Evolutionary conservation across 2,329 filamentous ascomycete species (phyloP), one percentile per base, ranked within the genome.

Genomic region (Exophiala aquamarina): DNA sequence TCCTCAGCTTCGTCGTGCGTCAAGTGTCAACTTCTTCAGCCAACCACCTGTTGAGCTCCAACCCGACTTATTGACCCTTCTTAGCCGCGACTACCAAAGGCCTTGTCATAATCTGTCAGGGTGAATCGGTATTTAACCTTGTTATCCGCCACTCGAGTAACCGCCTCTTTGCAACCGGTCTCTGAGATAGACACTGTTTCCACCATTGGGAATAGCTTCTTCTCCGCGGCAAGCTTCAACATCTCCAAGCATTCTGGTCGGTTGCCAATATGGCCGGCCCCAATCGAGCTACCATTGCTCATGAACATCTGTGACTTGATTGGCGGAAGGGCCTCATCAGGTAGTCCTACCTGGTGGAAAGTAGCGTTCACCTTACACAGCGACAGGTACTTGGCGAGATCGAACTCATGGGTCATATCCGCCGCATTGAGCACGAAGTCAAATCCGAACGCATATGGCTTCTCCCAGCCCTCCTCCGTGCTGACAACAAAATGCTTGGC

Each of bases 301-400:
- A 88, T 76, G 61, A 95, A 85, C 63, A 82, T 81, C 73, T 90
- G 86, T 41, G 86, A 84, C 70, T 81, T 83, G 57, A 93, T 76
- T 44, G 75, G 70, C 47, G 87, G 81, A 9, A 88, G 81, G 35
- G 84, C 82, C 52, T 88, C 85, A 21, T 82, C 76, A 0, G 78
- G 78, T 2, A 83, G 60, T 1, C 80, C 79, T 21, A 80, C 76
- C 54, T 79, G 75, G 61, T 83, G 78, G 63, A 83, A 81, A 23
- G 74, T 70, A 17, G 76, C 73, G 20, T 74, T 74, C 29, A 81
- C 70, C 50, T 74, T 75, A 20, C 81, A 65, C 0, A 73, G 74
- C 1, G 68, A 70, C 44, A 81, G 62, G 58, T 81, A 81, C 2
- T 68, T 65, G 23, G 36, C 14, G n/a, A 85, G 62, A 57, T 82